Percentiles rank a stretch among this genome's conserved stretches.
Conservation (phyloP, 768 basidiomycete genomes). For the Russula foetens region DNA sequence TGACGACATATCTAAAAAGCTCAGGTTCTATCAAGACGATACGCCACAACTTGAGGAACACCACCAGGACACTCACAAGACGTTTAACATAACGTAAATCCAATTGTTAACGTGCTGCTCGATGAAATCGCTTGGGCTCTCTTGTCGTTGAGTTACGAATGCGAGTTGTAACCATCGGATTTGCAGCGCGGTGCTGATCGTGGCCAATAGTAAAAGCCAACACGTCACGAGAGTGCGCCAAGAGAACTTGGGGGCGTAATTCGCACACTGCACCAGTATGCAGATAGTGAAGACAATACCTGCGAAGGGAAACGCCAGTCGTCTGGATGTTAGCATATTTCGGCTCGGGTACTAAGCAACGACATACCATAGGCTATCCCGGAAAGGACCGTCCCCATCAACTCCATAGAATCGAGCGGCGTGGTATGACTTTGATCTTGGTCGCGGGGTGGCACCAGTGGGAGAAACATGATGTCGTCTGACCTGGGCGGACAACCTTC, state of each 20-base stretch:
- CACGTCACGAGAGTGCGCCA: constrained; percentile 2
- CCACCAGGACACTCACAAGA: constrained; percentile 20
- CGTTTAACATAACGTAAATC: constrained; percentile 21
- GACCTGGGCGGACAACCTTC: background rate
- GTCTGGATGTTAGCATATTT: background rate
- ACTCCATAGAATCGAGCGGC: constrained; percentile 4
- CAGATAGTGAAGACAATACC: constrained; percentile 20
- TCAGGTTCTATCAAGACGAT: background rate
- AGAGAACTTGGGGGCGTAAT: background rate
- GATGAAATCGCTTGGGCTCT: constrained; percentile 23
- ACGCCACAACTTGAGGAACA: background rate
- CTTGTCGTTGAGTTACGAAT: constrained; percentile 21
- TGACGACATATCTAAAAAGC: constrained; percentile 23
- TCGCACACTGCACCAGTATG: background rate
- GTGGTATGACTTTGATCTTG: background rate
- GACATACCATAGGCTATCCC: constrained; percentile 24
- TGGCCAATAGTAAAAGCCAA: constrained; percentile 16
- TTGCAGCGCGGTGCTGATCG: constrained; percentile 10
- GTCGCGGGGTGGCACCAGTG: too few relatives aligned
- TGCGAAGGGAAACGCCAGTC: background rate
- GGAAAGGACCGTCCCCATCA: constrained; percentile 24
- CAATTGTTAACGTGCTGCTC: constrained; percentile 14
- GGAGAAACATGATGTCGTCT: constrained; percentile 2
- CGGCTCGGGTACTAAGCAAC: too few relatives aligned
- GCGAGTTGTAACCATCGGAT: constrained; percentile 18